Percentiles rank a stretch among this genome's conserved stretches.
These are phyloP conservation scores for Citrullus amarus DNA, from an alignment of 306 rosid genomes.

Conservation along the genomic window DNA sequence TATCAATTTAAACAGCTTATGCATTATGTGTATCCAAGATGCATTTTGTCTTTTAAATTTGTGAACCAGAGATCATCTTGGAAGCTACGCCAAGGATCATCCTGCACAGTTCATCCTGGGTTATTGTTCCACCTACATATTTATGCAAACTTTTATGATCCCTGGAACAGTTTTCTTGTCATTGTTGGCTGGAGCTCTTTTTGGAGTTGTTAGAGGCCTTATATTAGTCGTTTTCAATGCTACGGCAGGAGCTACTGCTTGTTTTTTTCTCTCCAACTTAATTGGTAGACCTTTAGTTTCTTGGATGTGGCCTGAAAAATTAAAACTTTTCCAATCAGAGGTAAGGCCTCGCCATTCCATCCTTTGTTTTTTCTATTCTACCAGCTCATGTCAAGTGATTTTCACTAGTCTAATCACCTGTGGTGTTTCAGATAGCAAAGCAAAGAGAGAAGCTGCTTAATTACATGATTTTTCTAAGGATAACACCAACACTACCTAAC, in stretches of 20 bases:
- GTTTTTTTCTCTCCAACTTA: conserved; percentile 81
- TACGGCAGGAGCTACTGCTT: conserved; percentile 86
- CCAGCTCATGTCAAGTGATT: not conserved
- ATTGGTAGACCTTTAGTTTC: conserved; percentile 79
- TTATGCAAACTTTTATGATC: conserved; percentile 99
- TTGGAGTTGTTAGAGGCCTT: conserved; percentile 69
- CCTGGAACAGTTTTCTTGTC: conserved; percentile 98
- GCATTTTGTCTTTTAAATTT: not conserved
- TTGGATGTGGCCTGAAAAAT: conserved; percentile 90
- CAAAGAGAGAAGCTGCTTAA: conserved; percentile 84
- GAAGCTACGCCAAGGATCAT: conserved; percentile 43
- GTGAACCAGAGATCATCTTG: conserved; percentile 51
- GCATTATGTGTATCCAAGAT: not conserved
- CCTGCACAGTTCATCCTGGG: conserved; percentile 77
- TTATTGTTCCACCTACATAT: conserved; percentile 88
- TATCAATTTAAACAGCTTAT: too few species aligned
- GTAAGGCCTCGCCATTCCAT: conserved; percentile 16
- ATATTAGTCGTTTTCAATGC: conserved; percentile 78
- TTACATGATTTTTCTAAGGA: conserved; percentile 93
- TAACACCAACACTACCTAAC: conserved; percentile 93
- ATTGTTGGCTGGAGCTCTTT: conserved; percentile 93
- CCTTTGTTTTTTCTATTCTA: not conserved
- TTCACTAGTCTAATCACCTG: not conserved
- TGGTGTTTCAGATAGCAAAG: conserved; percentile 53
- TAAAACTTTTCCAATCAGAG: conserved; percentile 87